Evolutionary conservation across 2,329 filamentous ascomycete species (phyloP).

Genomic region (Aspergillus transmontanensis): DNA sequence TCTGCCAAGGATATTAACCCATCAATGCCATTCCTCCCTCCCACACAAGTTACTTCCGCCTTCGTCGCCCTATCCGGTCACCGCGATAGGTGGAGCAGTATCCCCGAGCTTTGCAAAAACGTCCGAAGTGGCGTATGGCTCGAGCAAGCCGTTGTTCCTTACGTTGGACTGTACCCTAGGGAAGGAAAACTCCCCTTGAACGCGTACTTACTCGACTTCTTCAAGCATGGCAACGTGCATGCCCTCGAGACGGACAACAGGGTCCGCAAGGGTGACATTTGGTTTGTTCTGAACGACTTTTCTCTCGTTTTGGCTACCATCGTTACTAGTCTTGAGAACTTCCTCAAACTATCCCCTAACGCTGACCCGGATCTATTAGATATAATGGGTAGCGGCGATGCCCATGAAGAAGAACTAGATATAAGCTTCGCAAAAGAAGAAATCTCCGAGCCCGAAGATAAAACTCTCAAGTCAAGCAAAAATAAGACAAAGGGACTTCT

Average conservation of each 20-base stretch:
- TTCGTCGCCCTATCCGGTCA: background rate
- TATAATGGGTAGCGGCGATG: background rate
- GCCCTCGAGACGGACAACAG: conserved; percentile 60
- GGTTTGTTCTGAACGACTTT: conserved; percentile 72
- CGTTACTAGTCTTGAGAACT: conserved; percentile 10
- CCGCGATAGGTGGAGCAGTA: conserved; percentile 62
- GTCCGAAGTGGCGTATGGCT: conserved; percentile 71
- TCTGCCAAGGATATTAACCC: background rate
- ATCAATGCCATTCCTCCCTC: background rate
- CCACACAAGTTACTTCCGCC: background rate
- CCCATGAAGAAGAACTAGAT: background rate
- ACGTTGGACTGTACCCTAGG: conserved; percentile 63
- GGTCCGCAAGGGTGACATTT: conserved; percentile 68
- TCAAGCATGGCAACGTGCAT: conserved; percentile 67
- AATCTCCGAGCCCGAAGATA: background rate
- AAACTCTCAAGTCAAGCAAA: background rate
- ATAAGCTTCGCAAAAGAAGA: background rate
- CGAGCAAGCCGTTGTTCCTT: conserved; percentile 72
- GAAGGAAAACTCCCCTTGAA: conserved; percentile 44
- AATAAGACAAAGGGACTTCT: background rate
- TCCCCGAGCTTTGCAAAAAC: conserved; percentile 68
- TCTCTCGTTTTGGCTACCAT: conserved; percentile 51
- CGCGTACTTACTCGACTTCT: conserved; percentile 69
- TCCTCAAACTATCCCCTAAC: background rate
- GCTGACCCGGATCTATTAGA: background rate